Evolutionary conservation across 2,329 filamentous ascomycete genomes (phyloP).

Genomic region (Epicoccum sorghinum): DNA sequence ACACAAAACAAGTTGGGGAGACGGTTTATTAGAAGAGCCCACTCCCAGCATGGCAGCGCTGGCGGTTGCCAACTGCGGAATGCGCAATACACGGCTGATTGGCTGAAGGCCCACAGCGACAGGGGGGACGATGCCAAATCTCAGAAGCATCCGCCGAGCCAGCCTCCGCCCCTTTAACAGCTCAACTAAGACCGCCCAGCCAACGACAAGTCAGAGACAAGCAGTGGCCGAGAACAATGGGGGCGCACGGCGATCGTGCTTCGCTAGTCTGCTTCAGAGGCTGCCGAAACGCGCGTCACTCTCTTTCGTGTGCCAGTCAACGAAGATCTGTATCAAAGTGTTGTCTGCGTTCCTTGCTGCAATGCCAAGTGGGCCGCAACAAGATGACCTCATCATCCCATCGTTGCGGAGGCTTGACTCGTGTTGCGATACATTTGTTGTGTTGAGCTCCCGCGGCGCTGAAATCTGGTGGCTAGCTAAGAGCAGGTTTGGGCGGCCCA

Average conservation of each 20-base stretch:
- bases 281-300: conserved; percentile 25
- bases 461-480: conserved; percentile 4
- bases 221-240: conserved; percentile 19
- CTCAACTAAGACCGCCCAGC: conserved; percentile 17
- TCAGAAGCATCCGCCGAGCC: conserved; percentile 19
- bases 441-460: background rate
- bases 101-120: conserved; percentile 10
- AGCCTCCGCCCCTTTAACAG: conserved; percentile 17
- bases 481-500: background rate
- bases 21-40: conserved; percentile 13
- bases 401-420: background rate
- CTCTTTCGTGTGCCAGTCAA: conserved; percentile 8
- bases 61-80: conserved; percentile 17
- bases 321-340: conserved; percentile 22
- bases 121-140: conserved; percentile 17
- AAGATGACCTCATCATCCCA: conserved; percentile 7
- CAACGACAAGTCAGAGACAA: conserved; percentile 17
- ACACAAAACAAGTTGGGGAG: conserved; percentile 15
- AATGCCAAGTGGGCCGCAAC: conserved; percentile 7
- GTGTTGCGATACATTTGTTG: background rate
- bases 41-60: conserved; percentile 4
- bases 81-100: conserved; percentile 5
- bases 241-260: conserved; percentile 19
- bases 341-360: conserved; percentile 10
- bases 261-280: conserved; percentile 17